Conservation (phyloP, 2,329 filamentous ascomycete species). For the Fusarium foetens region DNA sequence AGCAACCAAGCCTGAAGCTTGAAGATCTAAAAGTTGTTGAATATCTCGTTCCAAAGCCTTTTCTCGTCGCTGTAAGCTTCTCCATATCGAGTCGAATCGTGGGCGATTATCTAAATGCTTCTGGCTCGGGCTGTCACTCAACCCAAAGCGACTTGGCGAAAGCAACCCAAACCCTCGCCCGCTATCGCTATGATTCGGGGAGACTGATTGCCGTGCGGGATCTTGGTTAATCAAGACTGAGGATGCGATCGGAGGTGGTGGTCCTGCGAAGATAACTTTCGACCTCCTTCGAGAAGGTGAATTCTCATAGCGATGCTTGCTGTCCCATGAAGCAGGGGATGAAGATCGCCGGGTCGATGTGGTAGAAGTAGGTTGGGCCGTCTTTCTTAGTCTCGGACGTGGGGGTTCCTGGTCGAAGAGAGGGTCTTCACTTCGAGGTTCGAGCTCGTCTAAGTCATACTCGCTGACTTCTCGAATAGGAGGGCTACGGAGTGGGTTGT, state of each 20-base stretch:
- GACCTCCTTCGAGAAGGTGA: constrained; percentile 49
- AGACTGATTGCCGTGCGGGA: constrained; percentile 3
- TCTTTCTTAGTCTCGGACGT: constrained; percentile 37
- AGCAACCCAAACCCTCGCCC: constrained; percentile 27
- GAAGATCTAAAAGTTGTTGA: constrained; percentile 60
- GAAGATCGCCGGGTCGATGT: constrained; percentile 23
- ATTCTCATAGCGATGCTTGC: constrained; percentile 44
- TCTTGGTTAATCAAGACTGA: constrained; percentile 47
- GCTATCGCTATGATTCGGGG: constrained; percentile 23
- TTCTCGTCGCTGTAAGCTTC: constrained; percentile 58
- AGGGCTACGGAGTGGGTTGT: constrained; percentile 44
- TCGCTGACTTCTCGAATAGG: constrained; percentile 45
- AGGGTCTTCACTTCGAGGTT: constrained; percentile 50
- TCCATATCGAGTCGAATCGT: constrained; percentile 59
- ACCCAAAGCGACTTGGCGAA: constrained; percentile 27
- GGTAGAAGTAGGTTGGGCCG: constrained; percentile 8
- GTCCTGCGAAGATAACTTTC: constrained; percentile 57
- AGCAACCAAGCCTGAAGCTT: constrained; percentile 57
- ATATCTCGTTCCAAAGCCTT: constrained; percentile 58
- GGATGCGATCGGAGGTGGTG: constrained; percentile 63
- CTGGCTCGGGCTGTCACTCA: constrained; percentile 47
- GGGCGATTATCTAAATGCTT: constrained; percentile 41
- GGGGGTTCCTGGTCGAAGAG: constrained; percentile 37
- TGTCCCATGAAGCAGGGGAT: constrained; percentile 33
- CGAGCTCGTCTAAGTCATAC: constrained; percentile 53